Conservation (phyloP, 441 rosid species). For the Metrosideros polymorpha region DNA sequence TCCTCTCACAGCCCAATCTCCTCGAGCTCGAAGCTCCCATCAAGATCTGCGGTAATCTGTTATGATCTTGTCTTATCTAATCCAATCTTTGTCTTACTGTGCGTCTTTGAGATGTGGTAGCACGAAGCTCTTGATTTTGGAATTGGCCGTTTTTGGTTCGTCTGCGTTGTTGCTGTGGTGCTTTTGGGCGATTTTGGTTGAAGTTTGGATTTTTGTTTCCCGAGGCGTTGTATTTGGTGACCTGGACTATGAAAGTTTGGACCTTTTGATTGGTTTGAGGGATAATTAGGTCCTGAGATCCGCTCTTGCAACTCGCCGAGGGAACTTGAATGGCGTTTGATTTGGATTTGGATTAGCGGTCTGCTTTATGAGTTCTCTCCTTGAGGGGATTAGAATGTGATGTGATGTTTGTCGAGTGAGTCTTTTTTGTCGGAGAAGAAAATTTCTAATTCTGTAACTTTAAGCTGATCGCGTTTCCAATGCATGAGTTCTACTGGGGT, state of each 20-base stretch:
- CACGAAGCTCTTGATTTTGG: not conserved
- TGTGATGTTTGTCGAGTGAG: not conserved
- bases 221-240: not conserved
- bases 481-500: not conserved
- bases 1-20: conserved; percentile 84
- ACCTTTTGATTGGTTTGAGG: not conserved
- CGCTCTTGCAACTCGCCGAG: not conserved
- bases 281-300: not conserved
- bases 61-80: not conserved
- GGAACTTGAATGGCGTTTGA: not conserved
- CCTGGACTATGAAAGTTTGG: not conserved
- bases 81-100: not conserved
- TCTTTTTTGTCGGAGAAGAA: not conserved
- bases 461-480: not conserved
- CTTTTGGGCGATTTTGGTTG: not conserved
- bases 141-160: not conserved
- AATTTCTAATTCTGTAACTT: not conserved
- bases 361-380: not conserved
- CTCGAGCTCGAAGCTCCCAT: conserved; percentile 94
- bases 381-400: not conserved
- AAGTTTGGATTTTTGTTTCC: not conserved
- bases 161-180: not conserved
- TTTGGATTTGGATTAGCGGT: not conserved
- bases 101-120: not conserved
- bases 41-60: conserved; percentile 79